phyloP scores from a whole-genome alignment of 306 rosid genomes.

The Potentilla sterilis region DNA sequence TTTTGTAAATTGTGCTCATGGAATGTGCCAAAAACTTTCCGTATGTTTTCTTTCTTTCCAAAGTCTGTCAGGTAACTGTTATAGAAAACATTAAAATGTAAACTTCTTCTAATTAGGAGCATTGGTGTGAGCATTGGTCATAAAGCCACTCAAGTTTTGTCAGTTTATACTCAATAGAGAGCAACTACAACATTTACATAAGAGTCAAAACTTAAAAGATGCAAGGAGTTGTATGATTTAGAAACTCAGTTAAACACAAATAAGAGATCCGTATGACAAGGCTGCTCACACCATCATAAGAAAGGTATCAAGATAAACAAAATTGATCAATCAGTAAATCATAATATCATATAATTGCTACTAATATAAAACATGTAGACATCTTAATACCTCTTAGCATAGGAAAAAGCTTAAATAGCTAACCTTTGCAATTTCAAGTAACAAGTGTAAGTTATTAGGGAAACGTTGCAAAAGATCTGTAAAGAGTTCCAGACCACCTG shows the following conservation, averaged over 20 bases:
- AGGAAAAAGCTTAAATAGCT: slow-evolving; percentile 24
- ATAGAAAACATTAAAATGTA: background rate
- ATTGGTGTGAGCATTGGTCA: background rate
- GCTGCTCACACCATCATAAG: background rate
- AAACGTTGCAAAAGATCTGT: slow-evolving; percentile 89
- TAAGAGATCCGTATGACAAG: background rate
- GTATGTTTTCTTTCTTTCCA: background rate
- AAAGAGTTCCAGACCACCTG: slow-evolving; percentile 93
- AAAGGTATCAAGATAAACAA: background rate
- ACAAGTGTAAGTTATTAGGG: slow-evolving; percentile 79
- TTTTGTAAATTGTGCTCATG: background rate
- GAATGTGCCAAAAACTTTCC: background rate
- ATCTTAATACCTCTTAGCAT: slow-evolving; percentile 5
- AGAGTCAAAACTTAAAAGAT: background rate
- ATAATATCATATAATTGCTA: background rate
- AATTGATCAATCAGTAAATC: background rate
- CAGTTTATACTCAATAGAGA: background rate
- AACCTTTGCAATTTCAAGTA: slow-evolving; percentile 98
- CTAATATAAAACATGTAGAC: background rate
- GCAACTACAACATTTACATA: background rate
- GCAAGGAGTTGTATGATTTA: background rate
- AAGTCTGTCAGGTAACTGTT: background rate
- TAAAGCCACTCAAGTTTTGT: background rate
- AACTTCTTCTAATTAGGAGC: background rate
- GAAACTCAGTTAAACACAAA: background rate